Evolutionary conservation across 139 green algal species (phyloP).

Genomic region (Desmodesmus armatus): DNA sequence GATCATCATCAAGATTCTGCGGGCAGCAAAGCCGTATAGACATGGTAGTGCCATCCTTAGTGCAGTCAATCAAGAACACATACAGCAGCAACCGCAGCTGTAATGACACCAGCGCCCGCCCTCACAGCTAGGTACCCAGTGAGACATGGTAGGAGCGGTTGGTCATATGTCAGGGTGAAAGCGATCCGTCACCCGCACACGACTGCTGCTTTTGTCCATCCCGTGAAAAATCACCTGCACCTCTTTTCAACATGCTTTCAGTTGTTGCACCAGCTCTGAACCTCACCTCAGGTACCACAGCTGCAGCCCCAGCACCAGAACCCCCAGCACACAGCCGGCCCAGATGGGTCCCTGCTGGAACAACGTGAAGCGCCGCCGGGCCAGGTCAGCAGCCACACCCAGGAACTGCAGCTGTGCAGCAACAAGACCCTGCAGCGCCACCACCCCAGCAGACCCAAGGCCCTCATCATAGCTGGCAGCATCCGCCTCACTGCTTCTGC

Average conservation of each 20-base stretch:
- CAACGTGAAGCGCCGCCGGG: slow-evolving; percentile 79
- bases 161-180: too few relatives aligned
- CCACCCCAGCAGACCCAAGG: not conserved
- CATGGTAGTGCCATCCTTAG: too few relatives aligned
- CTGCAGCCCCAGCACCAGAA: slow-evolving; percentile 56
- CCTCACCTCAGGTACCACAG: slow-evolving; percentile 24
- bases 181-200: too few relatives aligned
- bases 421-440: slow-evolving; percentile 30
- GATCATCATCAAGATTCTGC: too few relatives aligned
- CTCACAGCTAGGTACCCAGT: not conserved
- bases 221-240: slow-evolving; percentile 1
- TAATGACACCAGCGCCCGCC: not conserved
- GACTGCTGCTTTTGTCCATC: too few relatives aligned
- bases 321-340: slow-evolving; percentile 62
- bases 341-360: slow-evolving; percentile 70
- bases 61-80: too few relatives aligned
- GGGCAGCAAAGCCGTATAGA: too few relatives aligned
- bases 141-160: too few relatives aligned
- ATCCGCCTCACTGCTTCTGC: not conserved
- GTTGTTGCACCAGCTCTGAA: not conserved
- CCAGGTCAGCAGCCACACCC: slow-evolving; percentile 62
- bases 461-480: too few relatives aligned
- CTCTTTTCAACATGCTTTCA: too few relatives aligned
- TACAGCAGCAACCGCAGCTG: too few relatives aligned
- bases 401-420: slow-evolving; percentile 56